Evolutionary conservation across 2,329 filamentous ascomycete species (phyloP).

Genomic region (Botryotinia globosa): DNA sequence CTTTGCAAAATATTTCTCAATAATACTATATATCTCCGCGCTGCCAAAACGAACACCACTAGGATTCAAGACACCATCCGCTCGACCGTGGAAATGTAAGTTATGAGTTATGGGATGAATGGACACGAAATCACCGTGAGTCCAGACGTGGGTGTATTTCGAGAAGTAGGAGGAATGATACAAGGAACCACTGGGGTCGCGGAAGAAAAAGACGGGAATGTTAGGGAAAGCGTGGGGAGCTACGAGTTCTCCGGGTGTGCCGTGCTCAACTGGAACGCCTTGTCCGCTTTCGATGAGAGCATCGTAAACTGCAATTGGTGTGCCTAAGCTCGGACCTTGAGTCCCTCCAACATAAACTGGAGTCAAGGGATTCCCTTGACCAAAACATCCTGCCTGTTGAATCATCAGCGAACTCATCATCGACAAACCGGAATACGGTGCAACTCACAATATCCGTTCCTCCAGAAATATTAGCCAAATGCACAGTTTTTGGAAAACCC

Average conservation of each 20-base stretch:
- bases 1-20: conserved; percentile 58
- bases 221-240: neutral
- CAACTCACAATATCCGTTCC: neutral
- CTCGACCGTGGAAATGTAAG: conserved; percentile 42
- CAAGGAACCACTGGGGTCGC: neutral
- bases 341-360: neutral
- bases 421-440: accelerated
- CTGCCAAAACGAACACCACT: conserved; percentile 76
- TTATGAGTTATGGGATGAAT: neutral
- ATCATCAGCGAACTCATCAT: neutral
- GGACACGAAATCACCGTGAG: neutral
- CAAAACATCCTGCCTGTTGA: neutral
- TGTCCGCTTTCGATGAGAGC: neutral
- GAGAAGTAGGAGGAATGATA: neutral
- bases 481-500: neutral
- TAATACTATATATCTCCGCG: conserved; percentile 65
- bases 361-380: neutral
- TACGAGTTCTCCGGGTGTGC: neutral
- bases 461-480: neutral
- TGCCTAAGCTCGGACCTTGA: neutral
- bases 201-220: neutral
- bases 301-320: neutral
- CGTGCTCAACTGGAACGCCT: neutral
- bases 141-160: neutral
- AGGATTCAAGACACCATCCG: conserved; percentile 78